Evolutionary conservation across 164 flowering plant species (phyloP).

Genomic region (Saururus chinensis): DNA sequence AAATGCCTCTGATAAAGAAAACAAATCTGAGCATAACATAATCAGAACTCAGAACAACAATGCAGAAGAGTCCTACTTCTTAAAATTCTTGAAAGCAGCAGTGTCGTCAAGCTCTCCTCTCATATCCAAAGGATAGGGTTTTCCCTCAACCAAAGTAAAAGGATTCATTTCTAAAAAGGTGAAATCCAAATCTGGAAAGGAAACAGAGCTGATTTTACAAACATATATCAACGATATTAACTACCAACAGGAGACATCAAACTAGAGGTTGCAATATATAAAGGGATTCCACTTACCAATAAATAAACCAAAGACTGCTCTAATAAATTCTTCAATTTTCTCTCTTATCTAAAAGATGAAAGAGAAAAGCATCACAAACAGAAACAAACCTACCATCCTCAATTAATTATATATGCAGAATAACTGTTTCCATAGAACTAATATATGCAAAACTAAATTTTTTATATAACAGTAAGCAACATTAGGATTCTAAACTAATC

Average conservation of each 20-base stretch:
- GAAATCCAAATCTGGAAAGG: conserved; percentile 67
- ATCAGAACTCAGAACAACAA: not conserved
- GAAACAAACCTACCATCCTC: not conserved
- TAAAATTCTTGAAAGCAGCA: conserved; percentile 86
- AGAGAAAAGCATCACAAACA: not conserved
- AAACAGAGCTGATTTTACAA: not conserved
- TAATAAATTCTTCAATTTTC: conserved; percentile 68
- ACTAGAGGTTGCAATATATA: not conserved
- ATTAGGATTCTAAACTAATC: too few relatives aligned
- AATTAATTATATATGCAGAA: not conserved
- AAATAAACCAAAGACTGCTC: conserved; percentile 34
- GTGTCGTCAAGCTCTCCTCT: conserved; percentile 93
- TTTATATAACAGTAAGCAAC: too few relatives aligned
- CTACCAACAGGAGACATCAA: not conserved
- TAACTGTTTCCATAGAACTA: not conserved
- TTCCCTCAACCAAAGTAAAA: conserved; percentile 70
- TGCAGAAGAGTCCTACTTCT: conserved; percentile 36
- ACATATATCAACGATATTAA: not conserved
- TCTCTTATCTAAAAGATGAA: conserved; percentile 39
- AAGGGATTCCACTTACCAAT: not conserved
- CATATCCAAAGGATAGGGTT: conserved; percentile 89
- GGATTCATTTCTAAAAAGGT: conserved; percentile 93
- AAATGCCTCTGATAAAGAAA: not conserved
- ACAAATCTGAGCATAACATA: not conserved
- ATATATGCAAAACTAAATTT: too few relatives aligned